Evolutionary conservation across 495 filamentous ascomycete species (phyloP).

Genomic region (Trichoderma gamsii): DNA sequence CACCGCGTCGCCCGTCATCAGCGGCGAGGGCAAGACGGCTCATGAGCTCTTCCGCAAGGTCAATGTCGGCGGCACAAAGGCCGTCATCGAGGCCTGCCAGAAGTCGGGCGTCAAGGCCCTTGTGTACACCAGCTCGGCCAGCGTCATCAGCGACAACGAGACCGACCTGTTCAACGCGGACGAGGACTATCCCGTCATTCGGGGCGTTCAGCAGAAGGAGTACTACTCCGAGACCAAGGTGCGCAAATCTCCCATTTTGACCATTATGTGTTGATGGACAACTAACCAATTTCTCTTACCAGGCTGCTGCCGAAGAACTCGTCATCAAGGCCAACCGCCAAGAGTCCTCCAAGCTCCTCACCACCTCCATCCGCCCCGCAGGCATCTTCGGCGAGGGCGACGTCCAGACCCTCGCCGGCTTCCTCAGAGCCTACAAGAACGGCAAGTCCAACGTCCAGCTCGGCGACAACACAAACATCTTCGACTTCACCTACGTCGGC

Average conservation of each 20-base stretch:
- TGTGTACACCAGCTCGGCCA: conserved; percentile 90
- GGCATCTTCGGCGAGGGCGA: conserved; percentile 92
- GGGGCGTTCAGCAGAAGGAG: conserved; percentile 65
- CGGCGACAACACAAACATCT: conserved; percentile 81
- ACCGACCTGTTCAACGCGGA: conserved; percentile 83
- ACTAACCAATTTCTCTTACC: conserved; percentile 11
- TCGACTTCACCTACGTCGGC: conserved; percentile 77
- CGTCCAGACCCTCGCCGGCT: conserved; percentile 54
- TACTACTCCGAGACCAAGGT: conserved; percentile 92
- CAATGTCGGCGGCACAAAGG: conserved; percentile 85
- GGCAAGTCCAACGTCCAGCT: conserved; percentile 75
- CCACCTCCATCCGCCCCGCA: conserved; percentile 74
- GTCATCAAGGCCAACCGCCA: conserved; percentile 81
- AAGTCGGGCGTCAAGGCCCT: conserved; percentile 79
- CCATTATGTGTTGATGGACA: background rate
- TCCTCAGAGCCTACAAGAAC: conserved; percentile 58
- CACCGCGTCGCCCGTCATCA: conserved; percentile 72
- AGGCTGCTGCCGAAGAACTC: conserved; percentile 81
- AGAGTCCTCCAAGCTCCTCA: conserved; percentile 58
- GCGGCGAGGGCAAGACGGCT: conserved; percentile 37
- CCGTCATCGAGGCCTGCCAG: conserved; percentile 67
- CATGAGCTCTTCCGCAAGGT: conserved; percentile 71
- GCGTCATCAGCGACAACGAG: conserved; percentile 74
- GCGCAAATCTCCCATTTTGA: conserved; percentile 14
- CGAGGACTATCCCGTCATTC: conserved; percentile 77